Percentiles rank a stretch among this genome's conserved stretches.
Conservation (phyloP, 345 rosid genomes). For the Hypericum androsaemum region DNA sequence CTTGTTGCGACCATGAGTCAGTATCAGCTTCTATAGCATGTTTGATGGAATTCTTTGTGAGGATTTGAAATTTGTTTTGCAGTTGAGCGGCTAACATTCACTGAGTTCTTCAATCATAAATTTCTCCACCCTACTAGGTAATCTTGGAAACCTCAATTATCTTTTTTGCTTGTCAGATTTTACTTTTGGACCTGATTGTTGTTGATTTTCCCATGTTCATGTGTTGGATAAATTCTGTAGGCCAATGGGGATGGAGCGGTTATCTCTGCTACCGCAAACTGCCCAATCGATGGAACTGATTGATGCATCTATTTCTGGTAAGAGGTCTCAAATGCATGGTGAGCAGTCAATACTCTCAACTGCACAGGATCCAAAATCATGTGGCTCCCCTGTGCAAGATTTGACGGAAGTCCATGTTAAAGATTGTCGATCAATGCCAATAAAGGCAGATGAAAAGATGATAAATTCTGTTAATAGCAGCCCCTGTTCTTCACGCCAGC, state of each 20-base stretch:
- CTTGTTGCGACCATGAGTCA: not conserved
- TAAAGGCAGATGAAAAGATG: slow-evolving; percentile 18
- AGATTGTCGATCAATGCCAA: slow-evolving; percentile 14
- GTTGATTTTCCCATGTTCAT: slow-evolving; percentile 12
- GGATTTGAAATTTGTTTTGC: slow-evolving; percentile 18
- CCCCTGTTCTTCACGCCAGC: slow-evolving; percentile 29
- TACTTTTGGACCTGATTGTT: not conserved
- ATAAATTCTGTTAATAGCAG: slow-evolving; percentile 23
- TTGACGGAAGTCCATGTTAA: slow-evolving; percentile 4
- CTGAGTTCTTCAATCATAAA: slow-evolving; percentile 66
- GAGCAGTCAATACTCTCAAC: slow-evolving; percentile 9
- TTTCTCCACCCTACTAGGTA: slow-evolving; percentile 58
- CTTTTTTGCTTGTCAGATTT: not conserved
- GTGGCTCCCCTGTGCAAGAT: slow-evolving; percentile 23
- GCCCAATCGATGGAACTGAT: slow-evolving; percentile 19
- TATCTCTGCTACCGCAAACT: slow-evolving; percentile 12
- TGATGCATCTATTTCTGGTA: slow-evolving; percentile 24
- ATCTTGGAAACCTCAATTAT: slow-evolving; percentile 5
- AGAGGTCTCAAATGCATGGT: slow-evolving; percentile 23
- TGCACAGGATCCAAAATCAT: slow-evolving; percentile 13
- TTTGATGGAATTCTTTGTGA: slow-evolving; percentile 1
- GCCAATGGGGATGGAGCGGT: slow-evolving; percentile 20
- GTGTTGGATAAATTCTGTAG: slow-evolving; percentile 31
- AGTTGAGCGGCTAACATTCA: slow-evolving; percentile 63
- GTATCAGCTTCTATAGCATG: slow-evolving; percentile 2